Conservation (phyloP, 768 basidiomycete genomes). For the Hypholoma sublateritium region DNA sequence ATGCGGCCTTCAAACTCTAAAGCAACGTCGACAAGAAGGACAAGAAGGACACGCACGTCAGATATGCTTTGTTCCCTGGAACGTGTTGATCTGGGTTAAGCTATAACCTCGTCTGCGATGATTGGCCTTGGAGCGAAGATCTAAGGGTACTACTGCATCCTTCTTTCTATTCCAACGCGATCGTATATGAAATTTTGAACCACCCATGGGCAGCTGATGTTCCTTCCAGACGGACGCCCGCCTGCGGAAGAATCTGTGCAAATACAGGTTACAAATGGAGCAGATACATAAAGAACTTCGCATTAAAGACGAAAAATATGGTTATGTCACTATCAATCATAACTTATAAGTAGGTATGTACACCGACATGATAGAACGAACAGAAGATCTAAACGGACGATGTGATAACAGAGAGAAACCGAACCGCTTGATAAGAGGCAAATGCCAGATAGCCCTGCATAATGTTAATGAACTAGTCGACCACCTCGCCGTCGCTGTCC, state of each 20-base stretch:
- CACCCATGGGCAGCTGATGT: too few relatives aligned
- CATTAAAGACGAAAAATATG: too few relatives aligned
- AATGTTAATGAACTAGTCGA: conserved; percentile 32
- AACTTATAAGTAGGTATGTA: background rate
- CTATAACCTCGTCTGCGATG: background rate
- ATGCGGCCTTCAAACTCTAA: conserved; percentile 7
- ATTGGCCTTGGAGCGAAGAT: background rate
- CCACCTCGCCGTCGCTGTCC: conserved; percentile 60
- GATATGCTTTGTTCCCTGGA: conserved; percentile 12
- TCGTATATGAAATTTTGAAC: too few relatives aligned
- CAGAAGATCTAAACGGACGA: background rate
- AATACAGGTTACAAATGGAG: too few relatives aligned
- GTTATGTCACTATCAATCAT: background rate
- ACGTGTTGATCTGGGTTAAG: conserved; percentile 11
- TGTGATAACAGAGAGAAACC: background rate
- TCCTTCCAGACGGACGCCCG: too few relatives aligned
- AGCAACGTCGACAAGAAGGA: background rate
- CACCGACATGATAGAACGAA: background rate
- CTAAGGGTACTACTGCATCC: background rate
- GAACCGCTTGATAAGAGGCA: background rate
- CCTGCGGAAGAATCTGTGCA: too few relatives aligned
- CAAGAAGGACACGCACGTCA: background rate
- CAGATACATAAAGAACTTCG: too few relatives aligned
- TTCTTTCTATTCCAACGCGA: background rate
- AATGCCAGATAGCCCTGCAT: too few relatives aligned